phyloP scores from a whole-genome alignment of 139 green algal genomes.

The Microglena sp. region DNA sequence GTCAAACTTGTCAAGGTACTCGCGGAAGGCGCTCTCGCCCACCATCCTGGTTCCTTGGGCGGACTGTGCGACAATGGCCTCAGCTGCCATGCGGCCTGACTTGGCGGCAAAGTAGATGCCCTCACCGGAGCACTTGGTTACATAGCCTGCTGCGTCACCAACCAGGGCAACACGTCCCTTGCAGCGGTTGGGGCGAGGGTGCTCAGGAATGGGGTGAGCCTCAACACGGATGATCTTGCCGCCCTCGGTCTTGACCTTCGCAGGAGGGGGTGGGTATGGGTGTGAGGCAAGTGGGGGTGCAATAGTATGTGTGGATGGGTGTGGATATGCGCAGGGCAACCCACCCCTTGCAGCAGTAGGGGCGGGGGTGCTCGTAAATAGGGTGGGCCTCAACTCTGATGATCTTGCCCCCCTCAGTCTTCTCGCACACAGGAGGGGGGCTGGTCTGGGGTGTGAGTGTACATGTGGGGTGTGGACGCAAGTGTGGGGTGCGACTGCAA shows the following conservation, averaged over 20 bases:
- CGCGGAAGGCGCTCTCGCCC: constrained; percentile 74
- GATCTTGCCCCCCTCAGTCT: constrained; percentile 95
- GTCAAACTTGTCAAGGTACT: constrained; percentile 96
- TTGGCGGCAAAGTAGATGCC: constrained; percentile 99
- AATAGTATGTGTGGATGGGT: no score
- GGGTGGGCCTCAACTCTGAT: constrained; percentile 98
- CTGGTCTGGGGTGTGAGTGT: no score
- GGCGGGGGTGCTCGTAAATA: constrained; percentile 94
- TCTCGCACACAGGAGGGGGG: constrained; percentile 38
- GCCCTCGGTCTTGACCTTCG: constrained; percentile 83
- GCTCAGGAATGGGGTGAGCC: constrained; percentile 95
- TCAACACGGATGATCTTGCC: constrained; percentile 98
- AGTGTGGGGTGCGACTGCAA: no score
- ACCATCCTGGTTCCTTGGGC: constrained; percentile 69
- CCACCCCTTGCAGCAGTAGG: constrained; percentile 65
- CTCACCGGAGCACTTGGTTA: constrained; percentile 93
- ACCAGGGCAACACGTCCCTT: constrained; percentile 82
- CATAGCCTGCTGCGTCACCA: constrained; percentile 92
- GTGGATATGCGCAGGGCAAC: no score
- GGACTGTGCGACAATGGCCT: constrained; percentile 85
- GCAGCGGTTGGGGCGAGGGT: constrained; percentile 75
- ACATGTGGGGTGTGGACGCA: no score
- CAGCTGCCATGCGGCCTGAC: constrained; percentile 88
- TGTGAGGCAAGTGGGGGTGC: neutral
- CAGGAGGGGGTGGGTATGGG: neutral